Evolutionary conservation across 202 grass and related monocot species (phyloP).

Genomic region (Setaria italica): DNA sequence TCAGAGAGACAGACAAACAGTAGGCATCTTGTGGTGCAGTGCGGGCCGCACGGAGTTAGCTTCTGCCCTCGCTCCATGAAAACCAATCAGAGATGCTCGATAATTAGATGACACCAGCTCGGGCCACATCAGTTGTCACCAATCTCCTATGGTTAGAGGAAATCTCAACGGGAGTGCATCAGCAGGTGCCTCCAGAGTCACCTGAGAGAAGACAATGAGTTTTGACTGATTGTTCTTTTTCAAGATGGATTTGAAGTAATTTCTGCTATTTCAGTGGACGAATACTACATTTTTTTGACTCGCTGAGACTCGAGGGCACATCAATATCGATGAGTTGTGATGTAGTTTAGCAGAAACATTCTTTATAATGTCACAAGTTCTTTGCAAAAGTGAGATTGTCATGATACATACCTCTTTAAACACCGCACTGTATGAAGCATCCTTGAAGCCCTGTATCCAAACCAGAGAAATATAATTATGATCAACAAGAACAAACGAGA

Average conservation of each 20-base stretch:
- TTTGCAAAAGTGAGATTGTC: neutral
- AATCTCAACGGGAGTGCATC: slow-evolving; percentile 29
- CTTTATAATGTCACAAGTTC: neutral
- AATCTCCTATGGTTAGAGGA: slow-evolving; percentile 46
- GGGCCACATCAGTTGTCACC: slow-evolving; percentile 36
- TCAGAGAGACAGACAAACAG: neutral
- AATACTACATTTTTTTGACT: neutral
- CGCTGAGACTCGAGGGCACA: neutral
- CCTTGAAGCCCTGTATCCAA: slow-evolving; percentile 68
- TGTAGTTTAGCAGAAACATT: neutral
- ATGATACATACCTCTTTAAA: slow-evolving; percentile 69
- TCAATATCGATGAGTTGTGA: neutral
- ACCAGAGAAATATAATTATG: slow-evolving; percentile 35
- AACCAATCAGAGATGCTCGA: neutral
- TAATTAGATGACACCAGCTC: neutral
- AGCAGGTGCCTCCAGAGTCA: slow-evolving; percentile 52
- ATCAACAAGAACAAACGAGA: neutral
- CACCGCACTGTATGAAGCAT: slow-evolving; percentile 70
- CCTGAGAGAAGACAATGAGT: slow-evolving; percentile 35
- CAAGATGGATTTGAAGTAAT: neutral
- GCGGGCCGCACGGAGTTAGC: neutral
- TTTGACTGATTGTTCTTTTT: neutral
- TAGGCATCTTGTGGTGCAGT: neutral
- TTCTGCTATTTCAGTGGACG: neutral
- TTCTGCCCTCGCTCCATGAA: neutral